Conservation (phyloP, 371 early-diverging fungal species). For the Phascolomyces articulosus region DNA sequence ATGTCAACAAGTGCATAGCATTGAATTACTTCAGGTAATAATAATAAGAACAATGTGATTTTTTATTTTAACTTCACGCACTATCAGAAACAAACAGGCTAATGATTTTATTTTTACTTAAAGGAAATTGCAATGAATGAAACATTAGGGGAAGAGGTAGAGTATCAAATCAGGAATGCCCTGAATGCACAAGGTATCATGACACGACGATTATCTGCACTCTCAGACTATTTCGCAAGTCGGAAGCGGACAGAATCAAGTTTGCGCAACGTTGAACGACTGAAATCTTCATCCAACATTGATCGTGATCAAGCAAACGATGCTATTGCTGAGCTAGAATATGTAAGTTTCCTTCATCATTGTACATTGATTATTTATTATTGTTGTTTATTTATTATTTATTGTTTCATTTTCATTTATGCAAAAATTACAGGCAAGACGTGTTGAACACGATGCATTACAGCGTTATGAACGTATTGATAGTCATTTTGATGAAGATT, state of each 20-base stretch:
- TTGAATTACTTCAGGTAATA: constrained; percentile 35
- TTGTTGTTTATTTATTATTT: background rate
- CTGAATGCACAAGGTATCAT: constrained; percentile 36
- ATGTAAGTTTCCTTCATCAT: constrained; percentile 19
- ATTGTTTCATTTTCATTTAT: background rate
- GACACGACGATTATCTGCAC: constrained; percentile 28
- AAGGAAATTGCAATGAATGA: constrained; percentile 28
- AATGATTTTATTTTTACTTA: background rate
- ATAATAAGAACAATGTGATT: no score
- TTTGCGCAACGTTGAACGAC: constrained; percentile 35
- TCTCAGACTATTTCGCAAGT: constrained; percentile 35
- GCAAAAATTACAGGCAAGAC: constrained; percentile 31
- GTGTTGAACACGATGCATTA: constrained; percentile 23
- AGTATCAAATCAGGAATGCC: constrained; percentile 36
- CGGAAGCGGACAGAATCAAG: constrained; percentile 38
- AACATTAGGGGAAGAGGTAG: constrained; percentile 33
- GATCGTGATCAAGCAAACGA: constrained; percentile 40
- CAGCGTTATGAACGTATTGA: constrained; percentile 38
- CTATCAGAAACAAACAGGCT: no score
- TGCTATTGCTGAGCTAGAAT: constrained; percentile 40
- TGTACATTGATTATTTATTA: no score
- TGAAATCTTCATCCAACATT: constrained; percentile 44
- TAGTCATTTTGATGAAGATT: constrained; percentile 31
- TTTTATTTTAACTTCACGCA: no score
- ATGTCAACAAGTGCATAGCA: constrained; percentile 29